Evolutionary conservation across 495 filamentous ascomycete genomes (phyloP), one percentile per base, ranked within the genome.

Genomic region (Annulohypoxylon moriforme): DNA sequence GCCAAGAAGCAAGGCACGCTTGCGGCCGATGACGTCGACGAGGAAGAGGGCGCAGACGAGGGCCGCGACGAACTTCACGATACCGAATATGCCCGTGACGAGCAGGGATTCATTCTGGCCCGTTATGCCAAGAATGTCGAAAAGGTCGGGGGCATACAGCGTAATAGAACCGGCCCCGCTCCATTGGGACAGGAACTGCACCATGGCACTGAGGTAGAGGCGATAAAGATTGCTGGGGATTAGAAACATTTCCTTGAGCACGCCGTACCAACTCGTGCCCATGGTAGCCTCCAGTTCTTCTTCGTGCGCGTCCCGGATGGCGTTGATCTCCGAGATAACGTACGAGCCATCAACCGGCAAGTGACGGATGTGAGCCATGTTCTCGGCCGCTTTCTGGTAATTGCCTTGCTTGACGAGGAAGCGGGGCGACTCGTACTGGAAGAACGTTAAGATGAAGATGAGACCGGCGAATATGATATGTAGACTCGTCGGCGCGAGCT

Each of bases 401-500:
- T 84, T 77, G 11, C 84, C 85, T 8, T 78, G 72, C 78, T 87
- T 86, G 75, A 87, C 80, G 20, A 90, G 80, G 70, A 80, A 89
- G 1, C 88, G 84, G 0, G 89, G 88, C 52, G 85, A 86, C 74
- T 93, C 90, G 60, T 84, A 84, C 40, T 90, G 86, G 56, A 90
- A 80, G 75, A 93, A 88, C 3, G 87, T 87, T 31, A 92, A 82
- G 58, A 86, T 60, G 69, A 90, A 85, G 75, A 93, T 90, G 20
- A 93, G 77, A 0, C 87, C 85, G 4, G 90, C 89, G 71, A 93
- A 93, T 29, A 92, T 91, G 78, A 94, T 86, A 64, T 94, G 91
- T 22, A 92, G 77, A 67, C 86, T 88, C 3, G 87, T 92, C 0
- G 90, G 89, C n/a, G 90, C 86, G 4, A 84, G 80, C 86, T 77